Percentiles rank a stretch among this genome's conserved stretches.
Conservation (phyloP, 768 basidiomycete genomes). For the Tricholoma saponaceum region DNA sequence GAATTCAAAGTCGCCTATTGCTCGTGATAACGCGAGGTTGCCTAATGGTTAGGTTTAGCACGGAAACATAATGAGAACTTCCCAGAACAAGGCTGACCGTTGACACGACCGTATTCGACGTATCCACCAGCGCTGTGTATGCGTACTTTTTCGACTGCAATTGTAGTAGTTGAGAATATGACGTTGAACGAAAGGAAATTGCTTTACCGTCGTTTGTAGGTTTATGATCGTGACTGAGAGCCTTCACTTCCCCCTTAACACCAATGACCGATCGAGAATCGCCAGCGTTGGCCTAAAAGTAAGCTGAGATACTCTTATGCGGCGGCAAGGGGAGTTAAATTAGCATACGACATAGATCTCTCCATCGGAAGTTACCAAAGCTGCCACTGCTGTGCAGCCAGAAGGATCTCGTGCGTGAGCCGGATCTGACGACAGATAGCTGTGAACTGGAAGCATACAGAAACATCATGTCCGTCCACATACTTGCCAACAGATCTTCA, state of each 20-base stretch:
- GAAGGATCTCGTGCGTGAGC: slow-evolving; percentile 88
- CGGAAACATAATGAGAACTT: not conserved
- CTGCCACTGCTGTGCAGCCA: slow-evolving; percentile 93
- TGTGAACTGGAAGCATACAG: slow-evolving; percentile 8
- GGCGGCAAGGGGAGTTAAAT: not conserved
- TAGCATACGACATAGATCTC: slow-evolving; percentile 75
- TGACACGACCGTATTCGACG: slow-evolving; percentile 94
- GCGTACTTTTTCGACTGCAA: slow-evolving; percentile 73
- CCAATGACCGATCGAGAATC: slow-evolving; percentile 91
- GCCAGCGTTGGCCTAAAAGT: slow-evolving; percentile 87
- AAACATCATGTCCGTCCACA: slow-evolving; percentile 18
- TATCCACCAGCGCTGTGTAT: slow-evolving; percentile 92
- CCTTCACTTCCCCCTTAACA: slow-evolving; percentile 79
- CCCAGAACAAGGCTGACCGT: slow-evolving; percentile 51
- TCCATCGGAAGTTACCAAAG: slow-evolving; percentile 71
- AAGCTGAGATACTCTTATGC: slow-evolving; percentile 11
- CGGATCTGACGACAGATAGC: slow-evolving; percentile 53
- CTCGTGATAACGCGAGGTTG: slow-evolving; percentile 92
- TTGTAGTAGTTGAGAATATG: slow-evolving; percentile 3
- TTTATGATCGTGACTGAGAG: slow-evolving; percentile 94
- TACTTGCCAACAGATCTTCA: slow-evolving; percentile 86
- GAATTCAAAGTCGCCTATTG: slow-evolving; percentile 97
- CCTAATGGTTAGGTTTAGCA: slow-evolving; percentile 41
- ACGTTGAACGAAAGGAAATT: not conserved
- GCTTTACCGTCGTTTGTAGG: slow-evolving; percentile 73